Evolutionary conservation across 331 rosid species (phyloP).

Genomic region (Spiraea crenata): DNA sequence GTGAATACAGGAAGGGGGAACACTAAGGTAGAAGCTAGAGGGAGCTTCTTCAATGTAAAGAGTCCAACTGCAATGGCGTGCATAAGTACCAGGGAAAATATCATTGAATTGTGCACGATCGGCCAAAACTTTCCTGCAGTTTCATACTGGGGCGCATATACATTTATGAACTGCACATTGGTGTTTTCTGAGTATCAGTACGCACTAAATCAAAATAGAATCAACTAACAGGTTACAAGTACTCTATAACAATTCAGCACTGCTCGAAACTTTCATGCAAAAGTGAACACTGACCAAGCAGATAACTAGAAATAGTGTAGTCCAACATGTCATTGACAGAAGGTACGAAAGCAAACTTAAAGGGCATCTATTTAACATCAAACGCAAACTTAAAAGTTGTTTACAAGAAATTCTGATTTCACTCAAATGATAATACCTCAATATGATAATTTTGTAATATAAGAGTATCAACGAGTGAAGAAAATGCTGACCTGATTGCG

Average conservation of each 20-base stretch:
- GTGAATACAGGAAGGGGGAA: constrained; percentile 83
- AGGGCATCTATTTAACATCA: neutral
- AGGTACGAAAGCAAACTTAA: too few relatives aligned
- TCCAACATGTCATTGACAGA: too few relatives aligned
- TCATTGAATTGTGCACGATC: constrained; percentile 67
- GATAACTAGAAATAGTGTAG: too few relatives aligned
- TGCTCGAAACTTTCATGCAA: neutral
- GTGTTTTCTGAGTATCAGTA: constrained; percentile 28
- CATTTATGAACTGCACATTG: constrained; percentile 71
- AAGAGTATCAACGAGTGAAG: neutral
- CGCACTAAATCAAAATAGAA: constrained; percentile 8
- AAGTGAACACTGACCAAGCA: too few relatives aligned
- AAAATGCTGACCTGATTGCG: constrained; percentile 71
- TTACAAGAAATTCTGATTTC: neutral
- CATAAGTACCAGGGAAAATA: constrained; percentile 91
- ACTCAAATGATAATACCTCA: neutral
- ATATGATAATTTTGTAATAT: neutral
- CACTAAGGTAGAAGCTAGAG: constrained; percentile 50
- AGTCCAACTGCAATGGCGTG: constrained; percentile 92
- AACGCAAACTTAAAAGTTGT: neutral
- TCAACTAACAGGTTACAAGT: neutral
- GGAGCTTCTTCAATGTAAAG: constrained; percentile 66
- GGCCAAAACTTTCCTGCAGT: constrained; percentile 97
- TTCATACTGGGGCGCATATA: constrained; percentile 70
- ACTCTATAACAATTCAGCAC: neutral